Base-by-base conservation (phyloP, 176 grass and related monocot genomes). In the Phyllostachys edulis region DNA sequence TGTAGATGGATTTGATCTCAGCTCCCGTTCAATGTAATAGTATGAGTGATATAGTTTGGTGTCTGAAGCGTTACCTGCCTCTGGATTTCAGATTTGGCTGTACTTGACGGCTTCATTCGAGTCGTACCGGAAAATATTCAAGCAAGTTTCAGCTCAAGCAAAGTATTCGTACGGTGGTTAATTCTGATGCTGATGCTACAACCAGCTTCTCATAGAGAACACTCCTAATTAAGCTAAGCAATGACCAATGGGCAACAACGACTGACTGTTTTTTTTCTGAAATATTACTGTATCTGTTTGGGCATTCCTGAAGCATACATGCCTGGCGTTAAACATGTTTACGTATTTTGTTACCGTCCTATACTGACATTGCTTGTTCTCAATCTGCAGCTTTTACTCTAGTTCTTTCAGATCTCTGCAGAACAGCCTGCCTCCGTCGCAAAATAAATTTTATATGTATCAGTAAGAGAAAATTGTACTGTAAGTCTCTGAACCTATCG, bases 131-230 rank as follows among this genome's bases (percentile, higher is more conserved):
- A 15, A 23, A n/a, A 13, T n/a, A 50, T 21, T 40, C 70, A 18
- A 47, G 36, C 56, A 38, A 23, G 70, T 65, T 50, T 55, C 71
- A 40, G 69, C 82, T 41, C 60, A 54, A 84, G 61, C 32, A 18
- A 85, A 68, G 46, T 44, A 55, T n/a, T 67, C 46, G 82, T 84
- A 21, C 72, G 1, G 46, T 21, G 57, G 36, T 34, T n/a, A 27
- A 7, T 68, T 32, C 49, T 11, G 82, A 44, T 32, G 12, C n/a
- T 24, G 75, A 78, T 63, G 57, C n/a, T 20, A 26, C 12, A 78
- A 63, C 75, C 6, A 32, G 15, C 6, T 36, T 23, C 52, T 54
- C 49, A 13, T 7, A 6, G 13, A 32, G 12, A 67, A 20, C 64
- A 20, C 6, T 67, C 47, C 17, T 21, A 34, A 34, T 34, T 34